These are phyloP conservation scores for Linum trigynum DNA, from an alignment of 345 rosid species.

Conservation along the genomic window DNA sequence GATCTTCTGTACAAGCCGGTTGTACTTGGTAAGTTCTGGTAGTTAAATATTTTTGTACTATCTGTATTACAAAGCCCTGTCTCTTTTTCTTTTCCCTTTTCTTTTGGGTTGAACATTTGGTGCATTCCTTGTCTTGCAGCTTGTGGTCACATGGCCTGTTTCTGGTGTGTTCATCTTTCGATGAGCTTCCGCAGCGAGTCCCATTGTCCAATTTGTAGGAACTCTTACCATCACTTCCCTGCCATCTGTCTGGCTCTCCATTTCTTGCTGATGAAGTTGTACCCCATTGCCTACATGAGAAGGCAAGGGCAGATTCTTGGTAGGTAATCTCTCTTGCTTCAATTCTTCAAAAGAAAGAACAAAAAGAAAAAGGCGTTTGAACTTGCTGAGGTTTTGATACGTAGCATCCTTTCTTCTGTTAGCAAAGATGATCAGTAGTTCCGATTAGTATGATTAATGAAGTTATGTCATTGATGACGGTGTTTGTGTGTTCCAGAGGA, in stretches of 20 bases:
- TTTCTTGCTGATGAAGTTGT: slow-evolving; percentile 51
- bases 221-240: slow-evolving; percentile 58
- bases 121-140: slow-evolving; percentile 29
- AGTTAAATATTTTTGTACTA: neutral
- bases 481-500: slow-evolving; percentile 40
- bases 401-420: no score
- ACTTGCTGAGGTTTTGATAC: no score
- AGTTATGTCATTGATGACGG: neutral
- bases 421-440: no score
- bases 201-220: slow-evolving; percentile 67
- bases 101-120: neutral
- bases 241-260: slow-evolving; percentile 54
- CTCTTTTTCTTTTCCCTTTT: neutral
- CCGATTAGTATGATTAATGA: no score
- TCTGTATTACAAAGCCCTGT: neutral
- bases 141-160: slow-evolving; percentile 87
- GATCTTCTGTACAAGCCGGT: slow-evolving; percentile 84
- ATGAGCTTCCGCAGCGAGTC: slow-evolving; percentile 36
- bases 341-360: neutral
- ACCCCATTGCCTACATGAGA: slow-evolving; percentile 45
- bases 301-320: slow-evolving; percentile 48
- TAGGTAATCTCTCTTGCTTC: slow-evolving; percentile 18
- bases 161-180: slow-evolving; percentile 75
- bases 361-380: neutral
- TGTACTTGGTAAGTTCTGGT: slow-evolving; percentile 48